Evolutionary conservation across 306 rosid species (phyloP).

Genomic region (Urtica urens): DNA sequence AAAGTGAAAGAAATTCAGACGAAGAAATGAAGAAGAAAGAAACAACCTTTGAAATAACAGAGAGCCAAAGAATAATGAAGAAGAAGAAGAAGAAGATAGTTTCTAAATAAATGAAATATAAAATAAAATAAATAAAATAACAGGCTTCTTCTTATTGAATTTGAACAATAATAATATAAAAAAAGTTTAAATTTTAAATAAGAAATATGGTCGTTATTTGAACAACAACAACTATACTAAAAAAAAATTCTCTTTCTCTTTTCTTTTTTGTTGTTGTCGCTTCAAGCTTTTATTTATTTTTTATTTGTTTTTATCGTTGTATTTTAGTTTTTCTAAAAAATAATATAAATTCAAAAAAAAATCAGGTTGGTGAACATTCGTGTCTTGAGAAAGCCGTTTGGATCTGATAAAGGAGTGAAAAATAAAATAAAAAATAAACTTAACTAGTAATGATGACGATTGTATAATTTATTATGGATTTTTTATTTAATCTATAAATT

Average conservation of each 20-base stretch:
- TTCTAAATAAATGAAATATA: conserved; percentile 1
- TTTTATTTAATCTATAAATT: too few species aligned
- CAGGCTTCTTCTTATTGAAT: not conserved
- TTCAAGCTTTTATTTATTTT: conserved; percentile 10
- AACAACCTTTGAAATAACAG: conserved; percentile 27
- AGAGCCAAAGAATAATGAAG: conserved; percentile 2
- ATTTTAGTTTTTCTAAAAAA: not conserved
- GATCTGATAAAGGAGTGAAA: conserved; percentile 9
- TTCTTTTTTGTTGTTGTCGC: conserved; percentile 12
- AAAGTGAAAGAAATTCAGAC: not conserved
- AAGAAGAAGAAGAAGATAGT: conserved; percentile 1
- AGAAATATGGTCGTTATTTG: conserved; percentile 1
- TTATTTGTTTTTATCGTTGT: not conserved
- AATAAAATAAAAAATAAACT: not conserved
- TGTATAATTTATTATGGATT: not conserved
- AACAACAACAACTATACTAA: not conserved
- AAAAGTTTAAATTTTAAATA: not conserved
- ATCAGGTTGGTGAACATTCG: conserved; percentile 30
- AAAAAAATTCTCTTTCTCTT: conserved; percentile 3
- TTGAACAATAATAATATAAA: not conserved
- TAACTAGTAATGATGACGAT: not conserved
- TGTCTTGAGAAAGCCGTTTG: conserved; percentile 42
- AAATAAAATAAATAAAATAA: not conserved
- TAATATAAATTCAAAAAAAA: conserved; percentile 14
- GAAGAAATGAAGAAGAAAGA: conserved; percentile 6